Evolutionary conservation across 441 rosid genomes (phyloP).

Genomic region (Daphne laureola): DNA sequence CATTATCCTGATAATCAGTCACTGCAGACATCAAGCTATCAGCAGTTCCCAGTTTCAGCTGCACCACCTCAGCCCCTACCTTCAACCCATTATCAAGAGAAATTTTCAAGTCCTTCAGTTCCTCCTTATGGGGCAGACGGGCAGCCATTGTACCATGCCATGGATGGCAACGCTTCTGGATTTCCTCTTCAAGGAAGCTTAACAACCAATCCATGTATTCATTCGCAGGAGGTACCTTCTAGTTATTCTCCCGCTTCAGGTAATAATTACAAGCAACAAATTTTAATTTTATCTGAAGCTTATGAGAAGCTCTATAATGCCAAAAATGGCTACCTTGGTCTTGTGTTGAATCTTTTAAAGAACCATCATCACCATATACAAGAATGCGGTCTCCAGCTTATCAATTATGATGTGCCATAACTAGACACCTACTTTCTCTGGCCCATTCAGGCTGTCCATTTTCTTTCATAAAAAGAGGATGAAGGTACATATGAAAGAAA

Average conservation of each 20-base stretch:
- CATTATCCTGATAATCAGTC: constrained; percentile 50
- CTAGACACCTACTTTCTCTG: no score
- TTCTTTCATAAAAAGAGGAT: no score
- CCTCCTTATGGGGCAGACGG: constrained; percentile 40
- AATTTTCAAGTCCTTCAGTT: constrained; percentile 28
- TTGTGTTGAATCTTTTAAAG: no score
- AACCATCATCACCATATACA: no score
- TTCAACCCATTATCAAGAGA: constrained; percentile 35
- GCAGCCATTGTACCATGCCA: constrained; percentile 27
- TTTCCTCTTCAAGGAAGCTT: constrained; percentile 37
- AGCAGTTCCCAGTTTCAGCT: constrained; percentile 48
- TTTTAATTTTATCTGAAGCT: constrained; percentile 45
- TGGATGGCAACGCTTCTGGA: constrained; percentile 40
- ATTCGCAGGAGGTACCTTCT: constrained; percentile 99
- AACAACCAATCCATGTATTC: constrained; percentile 52
- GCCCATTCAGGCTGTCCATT: no score
- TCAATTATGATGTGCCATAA: no score
- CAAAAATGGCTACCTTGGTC: no score
- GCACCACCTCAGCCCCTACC: constrained; percentile 36
- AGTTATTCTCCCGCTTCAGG: constrained; percentile 99
- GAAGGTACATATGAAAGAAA: no score
- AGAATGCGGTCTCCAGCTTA: no score
- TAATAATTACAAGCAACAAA: constrained; percentile 60
- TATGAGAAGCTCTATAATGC: constrained; percentile 13
- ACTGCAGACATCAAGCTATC: constrained; percentile 41